Conservation (phyloP, 495 filamentous ascomycete genomes). For the Talaromyces liani region DNA sequence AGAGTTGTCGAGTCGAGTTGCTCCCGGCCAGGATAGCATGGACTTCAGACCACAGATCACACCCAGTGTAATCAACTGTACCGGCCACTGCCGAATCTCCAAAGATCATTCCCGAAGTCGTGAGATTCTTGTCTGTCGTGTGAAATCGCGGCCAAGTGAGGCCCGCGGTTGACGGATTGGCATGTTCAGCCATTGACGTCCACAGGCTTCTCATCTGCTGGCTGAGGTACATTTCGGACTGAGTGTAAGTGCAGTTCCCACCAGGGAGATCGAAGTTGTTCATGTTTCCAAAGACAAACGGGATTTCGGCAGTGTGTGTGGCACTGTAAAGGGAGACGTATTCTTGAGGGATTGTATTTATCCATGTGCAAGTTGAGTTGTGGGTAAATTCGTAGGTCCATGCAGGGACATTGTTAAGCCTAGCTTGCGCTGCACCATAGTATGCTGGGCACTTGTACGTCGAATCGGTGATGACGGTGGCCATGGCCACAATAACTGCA, state of each 20-base stretch:
- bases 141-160: conserved; percentile 24
- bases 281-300: conserved; percentile 33
- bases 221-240: conserved; percentile 21
- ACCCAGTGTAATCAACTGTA: conserved; percentile 22
- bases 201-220: conserved; percentile 26
- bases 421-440: conserved; percentile 14
- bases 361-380: conserved; percentile 25
- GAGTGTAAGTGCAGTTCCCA: conserved; percentile 24
- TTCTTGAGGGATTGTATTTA: conserved; percentile 8
- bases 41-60: conserved; percentile 26
- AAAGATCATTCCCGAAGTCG: conserved; percentile 21
- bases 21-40: conserved; percentile 9
- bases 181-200: conserved; percentile 29
- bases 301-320: conserved; percentile 32
- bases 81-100: conserved; percentile 16
- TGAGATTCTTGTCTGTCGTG: conserved; percentile 5
- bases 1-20: conserved; percentile 5
- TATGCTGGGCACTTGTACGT: conserved; percentile 24
- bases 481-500: conserved; percentile 15
- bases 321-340: conserved; percentile 16
- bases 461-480: conserved; percentile 21
- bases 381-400: conserved; percentile 30
- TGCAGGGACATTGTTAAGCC: conserved; percentile 17
- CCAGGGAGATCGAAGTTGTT: conserved; percentile 2
- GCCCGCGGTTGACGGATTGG: conserved; percentile 15